Evolutionary conservation across 1,284 basidiomycete genomes (phyloP).

Genomic region (Vanrija pseudolonga): DNA sequence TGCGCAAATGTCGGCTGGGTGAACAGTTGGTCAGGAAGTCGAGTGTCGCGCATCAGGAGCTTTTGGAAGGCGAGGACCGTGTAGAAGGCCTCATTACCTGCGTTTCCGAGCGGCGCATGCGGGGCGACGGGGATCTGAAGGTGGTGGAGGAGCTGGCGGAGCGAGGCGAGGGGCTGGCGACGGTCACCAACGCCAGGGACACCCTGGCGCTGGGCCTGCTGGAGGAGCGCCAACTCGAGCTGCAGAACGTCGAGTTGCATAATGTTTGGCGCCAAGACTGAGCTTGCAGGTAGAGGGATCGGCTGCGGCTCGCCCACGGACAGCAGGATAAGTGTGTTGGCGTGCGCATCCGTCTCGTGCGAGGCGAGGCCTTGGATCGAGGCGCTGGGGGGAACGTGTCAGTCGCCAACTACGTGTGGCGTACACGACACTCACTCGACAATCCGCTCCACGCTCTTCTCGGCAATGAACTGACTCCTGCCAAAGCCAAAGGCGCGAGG

Average conservation of each 20-base stretch:
- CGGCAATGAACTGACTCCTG: constrained; percentile 67
- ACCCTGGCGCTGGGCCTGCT: constrained; percentile 35
- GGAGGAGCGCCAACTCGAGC: constrained; percentile 39
- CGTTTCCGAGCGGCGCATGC: constrained; percentile 47
- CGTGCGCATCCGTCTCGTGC: constrained; percentile 68
- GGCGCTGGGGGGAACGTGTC: constrained; percentile 50
- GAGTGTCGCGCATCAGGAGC: constrained; percentile 45
- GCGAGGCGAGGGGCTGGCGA: constrained; percentile 31
- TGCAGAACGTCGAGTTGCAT: constrained; percentile 62
- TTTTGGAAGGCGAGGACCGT: constrained; percentile 49
- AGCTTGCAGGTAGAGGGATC: constrained; percentile 27
- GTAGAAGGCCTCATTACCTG: constrained; percentile 51
- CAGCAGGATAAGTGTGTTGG: constrained; percentile 73
- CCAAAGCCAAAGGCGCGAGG: constrained; percentile 57
- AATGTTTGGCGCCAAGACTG: constrained; percentile 65
- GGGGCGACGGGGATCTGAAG: constrained; percentile 45
- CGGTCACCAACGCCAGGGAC: constrained; percentile 36
- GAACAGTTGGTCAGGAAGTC: constrained; percentile 39
- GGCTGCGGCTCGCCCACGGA: constrained; percentile 56
- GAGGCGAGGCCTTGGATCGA: constrained; percentile 66
- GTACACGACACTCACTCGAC: constrained; percentile 53
- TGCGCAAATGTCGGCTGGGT: constrained; percentile 12
- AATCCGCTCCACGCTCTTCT: constrained; percentile 64
- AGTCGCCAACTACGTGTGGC: not conserved
- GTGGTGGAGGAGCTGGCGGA: constrained; percentile 38